Evolutionary conservation across 768 basidiomycete genomes (phyloP).

Genomic region (Coprinellus aureogranulatus): DNA sequence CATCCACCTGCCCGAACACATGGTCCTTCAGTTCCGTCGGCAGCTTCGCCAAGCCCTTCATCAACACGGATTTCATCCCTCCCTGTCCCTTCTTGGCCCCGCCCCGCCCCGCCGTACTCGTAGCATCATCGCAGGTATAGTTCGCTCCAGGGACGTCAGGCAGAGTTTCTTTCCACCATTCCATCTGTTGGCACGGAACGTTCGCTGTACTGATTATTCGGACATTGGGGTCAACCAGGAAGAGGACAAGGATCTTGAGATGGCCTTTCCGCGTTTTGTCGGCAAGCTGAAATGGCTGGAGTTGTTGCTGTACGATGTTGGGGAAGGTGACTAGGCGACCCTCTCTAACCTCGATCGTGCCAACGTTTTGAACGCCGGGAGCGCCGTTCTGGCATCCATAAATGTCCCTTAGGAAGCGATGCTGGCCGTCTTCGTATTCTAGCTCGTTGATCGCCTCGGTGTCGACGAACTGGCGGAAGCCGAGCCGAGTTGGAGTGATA

Average conservation of each 20-base stretch:
- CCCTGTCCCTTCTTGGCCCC: not conserved
- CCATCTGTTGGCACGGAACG: not conserved
- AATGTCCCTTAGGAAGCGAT: too few relatives aligned
- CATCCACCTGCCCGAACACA: conserved; percentile 20
- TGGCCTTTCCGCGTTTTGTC: not conserved
- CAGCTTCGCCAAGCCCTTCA: conserved; percentile 8
- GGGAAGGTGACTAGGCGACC: not conserved
- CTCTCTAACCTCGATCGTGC: not conserved
- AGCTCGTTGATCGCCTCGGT: not conserved
- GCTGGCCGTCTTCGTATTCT: not conserved
- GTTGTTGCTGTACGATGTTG: not conserved
- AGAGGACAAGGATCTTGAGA: not conserved
- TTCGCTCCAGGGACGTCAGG: not conserved
- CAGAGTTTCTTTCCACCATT: not conserved
- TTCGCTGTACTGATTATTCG: not conserved
- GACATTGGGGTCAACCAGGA: not conserved
- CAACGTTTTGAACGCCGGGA: not conserved
- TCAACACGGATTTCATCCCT: not conserved
- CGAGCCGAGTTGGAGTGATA: conserved; percentile 3
- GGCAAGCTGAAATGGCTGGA: not conserved
- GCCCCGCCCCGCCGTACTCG: not conserved
- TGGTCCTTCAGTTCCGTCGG: conserved; percentile 22
- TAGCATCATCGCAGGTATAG: not conserved
- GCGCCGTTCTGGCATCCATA: too few relatives aligned
- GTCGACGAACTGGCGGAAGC: conserved; percentile 5